Evolutionary conservation across 805 yeast genomes (phyloP).

Genomic region (Metschnikowia cubensis): DNA sequence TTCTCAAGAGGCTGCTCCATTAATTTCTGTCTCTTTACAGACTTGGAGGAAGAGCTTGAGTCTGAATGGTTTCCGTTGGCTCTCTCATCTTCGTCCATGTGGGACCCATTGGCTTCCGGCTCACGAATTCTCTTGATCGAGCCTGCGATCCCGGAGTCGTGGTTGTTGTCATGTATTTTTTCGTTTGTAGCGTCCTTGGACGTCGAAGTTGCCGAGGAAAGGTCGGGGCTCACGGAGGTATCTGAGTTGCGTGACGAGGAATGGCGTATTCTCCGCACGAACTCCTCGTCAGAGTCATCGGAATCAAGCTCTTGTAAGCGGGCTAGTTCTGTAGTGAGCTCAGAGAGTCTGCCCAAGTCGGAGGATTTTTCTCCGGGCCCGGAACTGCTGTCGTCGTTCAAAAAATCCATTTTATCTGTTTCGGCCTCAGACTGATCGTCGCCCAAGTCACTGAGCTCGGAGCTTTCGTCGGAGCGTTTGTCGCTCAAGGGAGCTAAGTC

Average conservation of each 20-base stretch:
- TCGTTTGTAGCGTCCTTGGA: slow-evolving; percentile 1
- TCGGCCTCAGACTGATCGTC: slow-evolving; percentile 81
- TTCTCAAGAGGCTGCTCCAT: slow-evolving; percentile 1
- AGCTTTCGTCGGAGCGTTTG: slow-evolving; percentile 26
- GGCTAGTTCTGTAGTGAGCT: slow-evolving; percentile 39
- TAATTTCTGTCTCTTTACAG: neutral
- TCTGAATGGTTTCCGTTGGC: neutral
- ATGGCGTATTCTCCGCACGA: slow-evolving; percentile 3
- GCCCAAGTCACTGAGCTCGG: slow-evolving; percentile 49
- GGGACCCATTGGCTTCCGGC: slow-evolving; percentile 1
- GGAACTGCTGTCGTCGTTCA: slow-evolving; percentile 30
- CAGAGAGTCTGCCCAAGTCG: slow-evolving; percentile 38
- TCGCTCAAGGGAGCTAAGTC: slow-evolving; percentile 20
- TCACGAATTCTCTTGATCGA: slow-evolving; percentile 5
- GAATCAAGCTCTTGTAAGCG: slow-evolving; percentile 35
- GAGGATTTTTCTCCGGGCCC: slow-evolving; percentile 22
- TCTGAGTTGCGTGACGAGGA: slow-evolving; percentile 1
- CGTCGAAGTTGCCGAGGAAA: slow-evolving; percentile 1
- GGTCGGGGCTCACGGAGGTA: slow-evolving; percentile 1
- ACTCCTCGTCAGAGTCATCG: slow-evolving; percentile 24
- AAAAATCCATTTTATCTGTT: slow-evolving; percentile 76
- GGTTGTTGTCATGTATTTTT: neutral
- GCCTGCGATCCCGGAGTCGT: slow-evolving; percentile 5
- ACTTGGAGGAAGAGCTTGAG: neutral
- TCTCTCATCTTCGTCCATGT: slow-evolving; percentile 1